Conservation (phyloP, 1,284 basidiomycete genomes). For the Microbotryomycetes sp. region DNA sequence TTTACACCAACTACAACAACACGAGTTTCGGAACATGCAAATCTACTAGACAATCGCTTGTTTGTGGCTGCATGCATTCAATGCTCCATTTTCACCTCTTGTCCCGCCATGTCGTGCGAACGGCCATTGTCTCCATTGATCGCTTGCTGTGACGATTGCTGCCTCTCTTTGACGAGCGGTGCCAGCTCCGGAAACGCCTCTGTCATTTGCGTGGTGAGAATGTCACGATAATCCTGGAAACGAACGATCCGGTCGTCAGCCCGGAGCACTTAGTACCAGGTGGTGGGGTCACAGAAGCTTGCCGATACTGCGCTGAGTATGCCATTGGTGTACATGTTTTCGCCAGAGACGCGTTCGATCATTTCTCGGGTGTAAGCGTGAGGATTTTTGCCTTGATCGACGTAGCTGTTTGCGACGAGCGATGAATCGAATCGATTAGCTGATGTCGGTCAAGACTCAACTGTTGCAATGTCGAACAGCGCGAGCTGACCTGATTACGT, state of each 20-base stretch:
- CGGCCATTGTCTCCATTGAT: slow-evolving; percentile 1
- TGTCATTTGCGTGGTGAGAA: slow-evolving; percentile 27
- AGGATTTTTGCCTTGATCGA: slow-evolving; percentile 69
- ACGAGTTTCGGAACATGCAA: background rate
- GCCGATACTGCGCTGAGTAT: slow-evolving; percentile 69
- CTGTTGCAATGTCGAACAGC: background rate
- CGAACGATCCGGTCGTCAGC: background rate
- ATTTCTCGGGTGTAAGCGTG: slow-evolving; percentile 68
- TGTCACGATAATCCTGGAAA: slow-evolving; percentile 33
- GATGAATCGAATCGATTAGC: background rate
- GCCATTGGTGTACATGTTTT: slow-evolving; percentile 84
- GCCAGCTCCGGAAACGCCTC: slow-evolving; percentile 34
- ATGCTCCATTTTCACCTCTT: background rate
- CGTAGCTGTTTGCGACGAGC: slow-evolving; percentile 47
- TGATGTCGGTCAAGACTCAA: background rate
- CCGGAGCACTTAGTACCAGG: background rate
- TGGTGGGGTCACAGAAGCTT: slow-evolving; percentile 36
- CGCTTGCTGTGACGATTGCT: background rate
- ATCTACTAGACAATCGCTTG: background rate
- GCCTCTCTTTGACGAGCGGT: background rate
- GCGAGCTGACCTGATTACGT: slow-evolving; percentile 26
- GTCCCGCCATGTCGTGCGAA: background rate
- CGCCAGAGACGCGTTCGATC: slow-evolving; percentile 67
- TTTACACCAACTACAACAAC: background rate
- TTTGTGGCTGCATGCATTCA: background rate